Evolutionary conservation across 1,284 basidiomycete species (phyloP).

Genomic region (Microbotryum saponariae): DNA sequence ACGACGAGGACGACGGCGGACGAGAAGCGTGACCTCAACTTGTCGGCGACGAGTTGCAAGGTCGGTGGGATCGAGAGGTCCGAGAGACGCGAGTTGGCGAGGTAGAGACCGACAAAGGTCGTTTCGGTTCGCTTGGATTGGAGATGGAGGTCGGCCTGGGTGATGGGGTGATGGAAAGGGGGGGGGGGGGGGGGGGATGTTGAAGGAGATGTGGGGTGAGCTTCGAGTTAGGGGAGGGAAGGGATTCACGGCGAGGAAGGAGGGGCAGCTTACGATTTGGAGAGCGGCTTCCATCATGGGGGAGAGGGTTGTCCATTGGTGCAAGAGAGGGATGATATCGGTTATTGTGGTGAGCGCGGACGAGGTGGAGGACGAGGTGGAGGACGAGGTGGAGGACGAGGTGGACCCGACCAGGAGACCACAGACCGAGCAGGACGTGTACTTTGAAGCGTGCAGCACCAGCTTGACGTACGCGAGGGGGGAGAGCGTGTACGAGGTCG

Average conservation of each 20-base stretch:
- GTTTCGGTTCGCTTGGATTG: no score
- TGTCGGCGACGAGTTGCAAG: constrained; percentile 50
- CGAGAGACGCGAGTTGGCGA: constrained; percentile 56
- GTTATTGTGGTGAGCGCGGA: constrained; percentile 20
- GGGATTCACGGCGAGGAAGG: background rate
- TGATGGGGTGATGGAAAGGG: background rate
- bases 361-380: constrained; percentile 3
- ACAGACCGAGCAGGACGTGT: constrained; percentile 39
- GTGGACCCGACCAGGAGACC: constrained; percentile 42
- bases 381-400: background rate
- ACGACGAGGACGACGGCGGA: constrained; percentile 60
- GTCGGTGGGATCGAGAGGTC: constrained; percentile 55
- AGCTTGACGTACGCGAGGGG: constrained; percentile 54
- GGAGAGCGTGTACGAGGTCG: constrained; percentile 9
- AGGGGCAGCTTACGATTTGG: constrained; percentile 51
- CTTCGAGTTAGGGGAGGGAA: background rate
- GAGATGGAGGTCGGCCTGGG: constrained; percentile 13
- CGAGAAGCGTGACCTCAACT: constrained; percentile 41
- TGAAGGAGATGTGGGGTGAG: background rate
- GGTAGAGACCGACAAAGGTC: constrained; percentile 60
- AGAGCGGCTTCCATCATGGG: constrained; percentile 72
- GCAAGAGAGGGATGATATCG: constrained; percentile 64
- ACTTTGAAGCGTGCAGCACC: constrained; percentile 59
- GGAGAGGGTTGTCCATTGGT: constrained; percentile 67
- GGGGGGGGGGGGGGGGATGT: no score